Percentiles rank a stretch among this genome's conserved stretches.
Conservation (phyloP, 2,329 filamentous ascomycete species). For the Metarhizium album region DNA sequence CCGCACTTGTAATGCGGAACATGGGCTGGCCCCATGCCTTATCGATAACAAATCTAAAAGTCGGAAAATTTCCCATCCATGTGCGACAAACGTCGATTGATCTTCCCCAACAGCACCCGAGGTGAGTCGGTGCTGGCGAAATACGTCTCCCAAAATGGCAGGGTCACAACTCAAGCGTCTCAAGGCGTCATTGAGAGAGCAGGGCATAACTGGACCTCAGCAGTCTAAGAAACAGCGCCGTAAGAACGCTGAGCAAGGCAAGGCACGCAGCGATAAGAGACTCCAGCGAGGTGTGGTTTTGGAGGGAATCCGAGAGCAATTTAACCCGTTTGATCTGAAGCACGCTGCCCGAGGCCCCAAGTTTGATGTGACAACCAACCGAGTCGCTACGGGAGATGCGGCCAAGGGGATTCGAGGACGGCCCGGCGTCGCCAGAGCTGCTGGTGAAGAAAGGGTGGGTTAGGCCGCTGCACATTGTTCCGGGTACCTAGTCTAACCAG, state of each 20-base stretch:
- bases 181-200: slow-evolving; percentile 80
- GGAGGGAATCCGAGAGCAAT: slow-evolving; percentile 81
- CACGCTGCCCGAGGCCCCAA: slow-evolving; percentile 67
- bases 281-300: slow-evolving; percentile 68
- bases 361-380: slow-evolving; percentile 69
- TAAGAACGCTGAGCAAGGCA: slow-evolving; percentile 55
- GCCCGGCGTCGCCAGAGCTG: slow-evolving; percentile 74
- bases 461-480: neutral
- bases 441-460: slow-evolving; percentile 72
- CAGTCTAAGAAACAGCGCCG: slow-evolving; percentile 93
- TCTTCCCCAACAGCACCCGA: slow-evolving; percentile 9
- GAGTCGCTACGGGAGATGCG: slow-evolving; percentile 39
- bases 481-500: slow-evolving; percentile 6
- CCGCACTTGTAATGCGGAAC: too few species aligned
- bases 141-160: slow-evolving; percentile 51
- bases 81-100: neutral
- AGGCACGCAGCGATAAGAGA: slow-evolving; percentile 58
- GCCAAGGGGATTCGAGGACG: slow-evolving; percentile 56
- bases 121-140: slow-evolving; percentile 1
- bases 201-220: slow-evolving; percentile 82
- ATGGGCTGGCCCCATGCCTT: slow-evolving; percentile 3
- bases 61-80: slow-evolving; percentile 8
- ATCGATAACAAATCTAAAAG: slow-evolving; percentile 8
- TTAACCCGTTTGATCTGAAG: slow-evolving; percentile 97
- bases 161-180: slow-evolving; percentile 94